Percentiles rank a stretch among this genome's conserved stretches.
Conservation (phyloP, 345 rosid genomes). For the Pistacia vera region DNA sequence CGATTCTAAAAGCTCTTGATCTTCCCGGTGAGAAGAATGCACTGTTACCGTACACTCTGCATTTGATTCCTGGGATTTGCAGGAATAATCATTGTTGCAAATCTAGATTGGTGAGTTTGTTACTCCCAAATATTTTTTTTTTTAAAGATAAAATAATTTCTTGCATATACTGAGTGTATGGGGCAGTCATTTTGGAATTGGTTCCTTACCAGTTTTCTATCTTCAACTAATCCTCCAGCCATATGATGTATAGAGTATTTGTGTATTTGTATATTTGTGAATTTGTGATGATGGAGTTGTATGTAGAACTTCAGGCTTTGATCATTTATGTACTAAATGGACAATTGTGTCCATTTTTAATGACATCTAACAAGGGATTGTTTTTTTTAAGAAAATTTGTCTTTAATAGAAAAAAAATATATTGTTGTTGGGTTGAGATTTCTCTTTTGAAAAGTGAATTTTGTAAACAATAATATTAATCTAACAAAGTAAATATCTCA, state of each 20-base stretch:
- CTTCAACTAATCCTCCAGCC: neutral
- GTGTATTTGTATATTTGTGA: neutral
- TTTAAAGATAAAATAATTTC: neutral
- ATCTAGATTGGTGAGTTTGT: neutral
- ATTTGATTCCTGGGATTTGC: neutral
- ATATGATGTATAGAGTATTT: neutral
- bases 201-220: neutral
- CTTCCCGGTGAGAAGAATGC: neutral
- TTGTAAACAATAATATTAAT: neutral
- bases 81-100: neutral
- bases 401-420: neutral
- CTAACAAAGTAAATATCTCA: neutral
- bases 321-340: neutral
- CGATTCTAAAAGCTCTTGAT: neutral
- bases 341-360: neutral
- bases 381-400: neutral
- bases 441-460: neutral
- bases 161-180: neutral
- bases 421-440: neutral
- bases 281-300: neutral
- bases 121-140: neutral
- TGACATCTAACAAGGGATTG: neutral
- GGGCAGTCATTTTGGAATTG: neutral
- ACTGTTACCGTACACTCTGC: neutral
- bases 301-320: slow-evolving; percentile 7